Evolutionary conservation across 176 grass and related monocot species (phyloP).

Genomic region (Alloteropsis semialata): DNA sequence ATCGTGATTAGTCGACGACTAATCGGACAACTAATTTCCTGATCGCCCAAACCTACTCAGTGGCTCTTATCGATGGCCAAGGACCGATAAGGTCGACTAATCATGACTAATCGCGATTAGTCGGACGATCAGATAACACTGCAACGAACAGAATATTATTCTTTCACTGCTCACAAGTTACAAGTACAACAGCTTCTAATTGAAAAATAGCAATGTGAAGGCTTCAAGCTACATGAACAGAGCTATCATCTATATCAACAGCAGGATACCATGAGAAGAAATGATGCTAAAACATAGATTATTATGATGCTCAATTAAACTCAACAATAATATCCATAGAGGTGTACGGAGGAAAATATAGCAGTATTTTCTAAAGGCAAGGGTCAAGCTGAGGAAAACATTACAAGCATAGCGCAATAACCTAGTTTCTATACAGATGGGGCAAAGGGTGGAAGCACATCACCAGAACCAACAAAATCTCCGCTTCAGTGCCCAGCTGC

Average conservation of each 20-base stretch:
- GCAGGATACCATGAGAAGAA: not conserved
- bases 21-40: no score
- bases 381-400: conserved; percentile 24
- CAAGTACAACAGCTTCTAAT: conserved; percentile 8
- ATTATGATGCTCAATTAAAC: conserved; percentile 35
- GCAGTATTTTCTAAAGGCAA: conserved; percentile 23
- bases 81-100: no score
- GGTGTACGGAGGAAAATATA: conserved; percentile 40
- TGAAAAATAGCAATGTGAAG: not conserved
- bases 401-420: conserved; percentile 47
- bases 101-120: no score
- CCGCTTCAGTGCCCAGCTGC: conserved; percentile 27
- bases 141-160: not conserved
- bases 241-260: not conserved
- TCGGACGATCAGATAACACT: no score
- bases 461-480: conserved; percentile 19
- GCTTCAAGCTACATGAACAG: not conserved
- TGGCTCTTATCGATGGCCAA: no score
- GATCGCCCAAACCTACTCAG: no score
- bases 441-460: conserved; percentile 3
- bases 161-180: not conserved
- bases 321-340: conserved; percentile 21
- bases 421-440: conserved; percentile 43
- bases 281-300: conserved; percentile 37
- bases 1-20: no score